phyloP scores from a whole-genome alignment of 2,329 filamentous ascomycete species.

The Penicillium sumatraense region DNA sequence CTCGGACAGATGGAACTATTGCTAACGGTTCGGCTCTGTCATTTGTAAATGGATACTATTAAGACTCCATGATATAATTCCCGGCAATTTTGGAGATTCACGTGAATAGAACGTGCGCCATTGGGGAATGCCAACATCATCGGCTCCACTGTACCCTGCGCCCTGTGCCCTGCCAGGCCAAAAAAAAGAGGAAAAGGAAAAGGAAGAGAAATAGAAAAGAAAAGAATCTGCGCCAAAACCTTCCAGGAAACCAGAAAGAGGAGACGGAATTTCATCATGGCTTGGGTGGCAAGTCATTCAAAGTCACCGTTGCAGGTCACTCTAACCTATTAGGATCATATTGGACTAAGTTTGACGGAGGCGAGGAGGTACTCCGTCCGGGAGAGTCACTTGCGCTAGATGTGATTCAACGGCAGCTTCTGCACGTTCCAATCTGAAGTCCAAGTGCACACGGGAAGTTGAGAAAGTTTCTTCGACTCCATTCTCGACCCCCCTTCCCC shows the following conservation, averaged over 20 bases:
- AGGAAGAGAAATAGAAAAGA: neutral
- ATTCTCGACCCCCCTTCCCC: neutral
- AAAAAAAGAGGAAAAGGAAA: neutral
- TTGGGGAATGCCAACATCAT: neutral
- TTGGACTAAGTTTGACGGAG: conserved; percentile 6
- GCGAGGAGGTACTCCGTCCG: neutral
- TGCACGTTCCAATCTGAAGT: conserved; percentile 21
- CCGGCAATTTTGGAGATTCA: neutral
- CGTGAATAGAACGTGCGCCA: conserved; percentile 2
- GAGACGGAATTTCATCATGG: neutral
- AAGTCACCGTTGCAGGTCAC: neutral
- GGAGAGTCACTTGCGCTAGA: conserved; percentile 12
- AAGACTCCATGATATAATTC: conserved; percentile 6
- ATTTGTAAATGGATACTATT: neutral
- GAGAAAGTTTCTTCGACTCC: conserved; percentile 4
- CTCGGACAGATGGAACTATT: conserved; percentile 16
- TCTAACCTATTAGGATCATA: neutral
- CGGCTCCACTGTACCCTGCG: neutral
- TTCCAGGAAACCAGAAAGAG: neutral
- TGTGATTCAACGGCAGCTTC: conserved; percentile 21
- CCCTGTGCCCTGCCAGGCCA: neutral
- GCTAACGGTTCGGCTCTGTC: conserved; percentile 13
- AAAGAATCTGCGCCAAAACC: neutral
- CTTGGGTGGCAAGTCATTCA: conserved; percentile 2
- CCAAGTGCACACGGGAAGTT: conserved; percentile 17